phyloP scores from a whole-genome alignment of 2,329 filamentous ascomycete genomes.

The Epichloe hybrida region DNA sequence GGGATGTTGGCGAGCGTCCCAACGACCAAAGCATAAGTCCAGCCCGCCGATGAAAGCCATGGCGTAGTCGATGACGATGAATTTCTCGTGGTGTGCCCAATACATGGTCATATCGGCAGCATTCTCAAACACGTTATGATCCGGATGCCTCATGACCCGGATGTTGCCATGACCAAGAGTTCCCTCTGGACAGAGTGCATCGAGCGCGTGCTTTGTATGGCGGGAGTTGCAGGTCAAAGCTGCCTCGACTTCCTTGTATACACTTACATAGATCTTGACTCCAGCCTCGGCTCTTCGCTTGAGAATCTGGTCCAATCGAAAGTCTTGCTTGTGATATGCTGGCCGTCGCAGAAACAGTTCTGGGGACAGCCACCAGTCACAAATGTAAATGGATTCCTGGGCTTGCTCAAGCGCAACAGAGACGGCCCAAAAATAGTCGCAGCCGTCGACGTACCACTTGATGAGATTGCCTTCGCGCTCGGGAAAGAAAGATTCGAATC shows the following conservation, averaged over 20 bases:
- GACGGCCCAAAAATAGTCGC: constrained; percentile 92
- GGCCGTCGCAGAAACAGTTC: constrained; percentile 78
- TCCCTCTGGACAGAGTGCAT: constrained; percentile 67
- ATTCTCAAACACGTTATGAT: constrained; percentile 91
- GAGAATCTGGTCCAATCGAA: constrained; percentile 71
- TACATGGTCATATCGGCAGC: constrained; percentile 93
- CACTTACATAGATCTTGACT: constrained; percentile 85
- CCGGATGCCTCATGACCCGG: constrained; percentile 74
- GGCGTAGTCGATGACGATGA: constrained; percentile 85
- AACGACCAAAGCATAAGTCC: constrained; percentile 89
- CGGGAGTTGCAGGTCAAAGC: constrained; percentile 82
- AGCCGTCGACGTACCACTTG: constrained; percentile 96
- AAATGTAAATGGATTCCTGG: constrained; percentile 88
- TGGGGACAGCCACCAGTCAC: constrained; percentile 92
- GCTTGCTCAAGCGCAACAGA: constrained; percentile 81
- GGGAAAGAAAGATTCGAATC: constrained; percentile 85
- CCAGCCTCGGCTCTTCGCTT: constrained; percentile 84
- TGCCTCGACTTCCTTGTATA: constrained; percentile 78
- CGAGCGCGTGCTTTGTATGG: constrained; percentile 81
- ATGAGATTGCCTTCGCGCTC: constrained; percentile 71
- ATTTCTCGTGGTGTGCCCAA: constrained; percentile 97
- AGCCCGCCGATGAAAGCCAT: constrained; percentile 88
- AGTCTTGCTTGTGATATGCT: constrained; percentile 70
- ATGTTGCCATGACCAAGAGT: constrained; percentile 80
- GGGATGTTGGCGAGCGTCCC: constrained; percentile 77